Evolutionary conservation across 164 flowering plant species (phyloP).

Genomic region (Macadamia tetraphylla): DNA sequence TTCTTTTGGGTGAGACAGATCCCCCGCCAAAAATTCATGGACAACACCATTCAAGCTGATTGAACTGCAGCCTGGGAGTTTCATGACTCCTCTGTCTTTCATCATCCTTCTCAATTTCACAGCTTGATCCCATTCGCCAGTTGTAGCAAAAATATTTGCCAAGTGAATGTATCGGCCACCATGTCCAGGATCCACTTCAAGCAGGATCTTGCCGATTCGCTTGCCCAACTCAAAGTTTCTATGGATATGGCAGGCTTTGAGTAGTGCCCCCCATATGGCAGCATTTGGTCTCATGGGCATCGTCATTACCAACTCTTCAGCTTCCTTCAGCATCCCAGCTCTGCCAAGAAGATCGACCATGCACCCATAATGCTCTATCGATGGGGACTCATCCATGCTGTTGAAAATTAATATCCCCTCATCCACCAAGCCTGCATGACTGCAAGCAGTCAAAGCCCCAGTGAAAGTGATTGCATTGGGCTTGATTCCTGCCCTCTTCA

Average conservation of each 20-base stretch:
- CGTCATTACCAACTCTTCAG: slow-evolving; percentile 26
- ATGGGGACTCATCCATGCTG: slow-evolving; percentile 36
- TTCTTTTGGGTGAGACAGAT: slow-evolving; percentile 24
- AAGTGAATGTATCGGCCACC: slow-evolving; percentile 42
- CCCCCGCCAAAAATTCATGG: slow-evolving; percentile 39
- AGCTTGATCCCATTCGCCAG: slow-evolving; percentile 36
- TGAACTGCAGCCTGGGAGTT: slow-evolving; percentile 41
- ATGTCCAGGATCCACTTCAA: slow-evolving; percentile 35
- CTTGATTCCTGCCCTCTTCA: slow-evolving; percentile 34
- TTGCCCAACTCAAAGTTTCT: slow-evolving; percentile 32
- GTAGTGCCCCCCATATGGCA: slow-evolving; percentile 43
- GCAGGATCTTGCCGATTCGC: slow-evolving; percentile 25
- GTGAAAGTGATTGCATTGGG: slow-evolving; percentile 46
- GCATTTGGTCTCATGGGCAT: slow-evolving; percentile 50
- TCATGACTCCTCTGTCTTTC: slow-evolving; percentile 30
- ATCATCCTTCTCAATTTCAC: slow-evolving; percentile 29
- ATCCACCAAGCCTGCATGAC: slow-evolving; percentile 41
- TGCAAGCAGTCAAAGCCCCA: slow-evolving; percentile 44
- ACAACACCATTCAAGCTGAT: slow-evolving; percentile 29
- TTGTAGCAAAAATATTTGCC: slow-evolving; percentile 31
- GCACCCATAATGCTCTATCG: slow-evolving; percentile 50
- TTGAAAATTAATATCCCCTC: slow-evolving; percentile 34
- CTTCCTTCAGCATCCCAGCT: slow-evolving; percentile 44
- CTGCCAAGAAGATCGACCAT: slow-evolving; percentile 54
- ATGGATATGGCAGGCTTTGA: slow-evolving; percentile 40